phyloP scores from a whole-genome alignment of 2,329 filamentous ascomycete genomes.

The Albifimbria verrucaria region DNA sequence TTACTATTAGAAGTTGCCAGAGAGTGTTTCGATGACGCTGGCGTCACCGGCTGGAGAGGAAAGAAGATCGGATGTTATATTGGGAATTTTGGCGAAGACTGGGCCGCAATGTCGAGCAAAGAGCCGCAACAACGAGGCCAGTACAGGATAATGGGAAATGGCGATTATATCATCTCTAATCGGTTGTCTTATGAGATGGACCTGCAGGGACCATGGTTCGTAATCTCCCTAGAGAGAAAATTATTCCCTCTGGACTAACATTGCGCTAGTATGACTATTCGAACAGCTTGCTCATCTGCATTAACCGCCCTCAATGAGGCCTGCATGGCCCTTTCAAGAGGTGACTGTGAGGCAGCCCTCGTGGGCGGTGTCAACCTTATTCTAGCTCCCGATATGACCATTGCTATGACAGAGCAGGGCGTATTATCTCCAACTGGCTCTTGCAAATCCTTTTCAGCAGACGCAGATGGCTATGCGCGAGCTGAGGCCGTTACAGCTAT shows the following conservation, averaged over 20 bases:
- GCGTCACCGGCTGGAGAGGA: background rate
- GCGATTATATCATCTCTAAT: constrained; percentile 23
- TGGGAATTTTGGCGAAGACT: background rate
- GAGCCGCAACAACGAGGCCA: background rate
- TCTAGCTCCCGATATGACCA: constrained; percentile 15
- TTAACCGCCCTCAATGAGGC: constrained; percentile 24
- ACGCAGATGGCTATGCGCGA: constrained; percentile 43
- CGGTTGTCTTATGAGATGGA: constrained; percentile 26
- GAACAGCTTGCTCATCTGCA: constrained; percentile 29
- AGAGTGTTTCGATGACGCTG: constrained; percentile 16
- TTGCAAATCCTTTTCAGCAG: constrained; percentile 31
- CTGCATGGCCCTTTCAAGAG: constrained; percentile 15
- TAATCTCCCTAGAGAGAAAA: background rate
- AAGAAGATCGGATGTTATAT: constrained; percentile 2
- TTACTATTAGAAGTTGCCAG: constrained; percentile 23
- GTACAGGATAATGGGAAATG: background rate
- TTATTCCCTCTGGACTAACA: background rate
- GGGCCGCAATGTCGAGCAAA: background rate
- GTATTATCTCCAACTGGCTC: constrained; percentile 22
- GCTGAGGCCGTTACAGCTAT: constrained; percentile 41
- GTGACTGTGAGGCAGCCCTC: constrained; percentile 18
- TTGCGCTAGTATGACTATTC: constrained; percentile 16
- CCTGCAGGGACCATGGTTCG: constrained; percentile 24
- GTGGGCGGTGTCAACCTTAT: constrained; percentile 25
- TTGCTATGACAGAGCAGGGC: constrained; percentile 17